These are phyloP conservation scores for Wilcoxina mikolae DNA, from an alignment of 495 filamentous ascomycete species.

Conservation along the genomic window DNA sequence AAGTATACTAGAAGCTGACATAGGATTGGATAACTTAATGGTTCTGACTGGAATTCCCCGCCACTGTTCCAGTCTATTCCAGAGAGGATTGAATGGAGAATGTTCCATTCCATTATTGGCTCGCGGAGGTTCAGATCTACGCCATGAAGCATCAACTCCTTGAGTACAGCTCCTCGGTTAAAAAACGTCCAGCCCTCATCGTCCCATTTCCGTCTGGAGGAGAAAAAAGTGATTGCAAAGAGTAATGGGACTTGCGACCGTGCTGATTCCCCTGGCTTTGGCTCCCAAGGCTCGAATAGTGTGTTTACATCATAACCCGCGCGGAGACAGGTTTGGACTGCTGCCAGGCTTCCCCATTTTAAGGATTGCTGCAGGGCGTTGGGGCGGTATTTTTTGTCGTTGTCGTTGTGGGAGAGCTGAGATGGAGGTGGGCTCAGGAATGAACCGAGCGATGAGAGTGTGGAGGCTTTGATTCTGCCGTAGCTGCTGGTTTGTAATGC, in stretches of 20 bases:
- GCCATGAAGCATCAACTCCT: background rate
- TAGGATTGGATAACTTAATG: background rate
- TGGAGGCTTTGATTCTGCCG: background rate
- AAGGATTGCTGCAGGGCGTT: too few species aligned
- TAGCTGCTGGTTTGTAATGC: background rate
- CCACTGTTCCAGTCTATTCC: background rate
- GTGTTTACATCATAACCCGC: background rate
- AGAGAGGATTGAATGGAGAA: background rate
- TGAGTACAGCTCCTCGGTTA: background rate
- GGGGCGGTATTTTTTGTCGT: too few species aligned
- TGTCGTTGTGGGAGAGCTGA: too few species aligned
- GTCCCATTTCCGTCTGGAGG: too few species aligned
- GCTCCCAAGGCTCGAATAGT: background rate
- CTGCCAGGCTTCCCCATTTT: background rate
- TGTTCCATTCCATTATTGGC: background rate
- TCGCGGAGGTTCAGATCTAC: background rate
- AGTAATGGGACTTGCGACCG: too few species aligned
- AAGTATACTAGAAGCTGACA: background rate
- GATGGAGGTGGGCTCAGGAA: background rate
- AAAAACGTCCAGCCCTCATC: background rate
- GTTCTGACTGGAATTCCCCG: background rate
- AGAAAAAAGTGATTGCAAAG: too few species aligned
- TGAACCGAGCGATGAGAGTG: background rate
- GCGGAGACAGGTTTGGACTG: background rate
- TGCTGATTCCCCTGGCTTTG: background rate